These are phyloP conservation scores for Dictyostelium purpureum DNA, from an alignment of 78 protist species.

Conservation along the genomic window DNA sequence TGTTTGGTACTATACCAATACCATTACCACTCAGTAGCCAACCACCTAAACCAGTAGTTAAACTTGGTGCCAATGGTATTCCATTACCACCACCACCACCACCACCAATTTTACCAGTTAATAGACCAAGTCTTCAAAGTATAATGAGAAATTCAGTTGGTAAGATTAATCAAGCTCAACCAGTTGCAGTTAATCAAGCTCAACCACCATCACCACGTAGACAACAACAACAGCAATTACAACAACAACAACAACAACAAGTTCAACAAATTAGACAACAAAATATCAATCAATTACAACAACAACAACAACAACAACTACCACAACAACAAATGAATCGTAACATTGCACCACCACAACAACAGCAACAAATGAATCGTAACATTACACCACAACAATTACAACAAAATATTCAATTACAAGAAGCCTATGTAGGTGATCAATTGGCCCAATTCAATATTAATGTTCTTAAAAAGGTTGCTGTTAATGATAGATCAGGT, in stretches of 20 bases:
- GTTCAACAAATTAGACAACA: not conserved
- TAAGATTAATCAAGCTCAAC: slow-evolving; percentile 6
- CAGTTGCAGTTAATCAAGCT: not conserved
- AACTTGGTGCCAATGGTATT: not conserved
- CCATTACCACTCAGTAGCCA: not conserved
- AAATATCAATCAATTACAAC: not conserved
- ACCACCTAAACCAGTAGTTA: not conserved
- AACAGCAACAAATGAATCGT: slow-evolving; percentile 2
- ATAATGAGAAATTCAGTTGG: not conserved
- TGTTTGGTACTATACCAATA: not conserved
- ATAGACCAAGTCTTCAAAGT: not conserved
- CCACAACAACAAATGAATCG: not conserved
- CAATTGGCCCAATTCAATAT: slow-evolving; percentile 26
- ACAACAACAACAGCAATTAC: slow-evolving; percentile 43
- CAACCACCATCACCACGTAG: slow-evolving; percentile 2
- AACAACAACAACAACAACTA: slow-evolving; percentile 16
- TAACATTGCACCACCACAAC: not conserved
- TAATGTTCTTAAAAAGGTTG: not conserved
- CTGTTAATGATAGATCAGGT: slow-evolving; percentile 18
- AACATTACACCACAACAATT: slow-evolving; percentile 26
- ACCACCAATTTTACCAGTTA: not conserved
- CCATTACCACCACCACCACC: slow-evolving; percentile 51
- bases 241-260: slow-evolving; percentile 13
- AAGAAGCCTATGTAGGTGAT: not conserved
- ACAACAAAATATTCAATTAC: not conserved